Conservation (phyloP, 169 alveolate species). For the Plasmodium adleri region DNA sequence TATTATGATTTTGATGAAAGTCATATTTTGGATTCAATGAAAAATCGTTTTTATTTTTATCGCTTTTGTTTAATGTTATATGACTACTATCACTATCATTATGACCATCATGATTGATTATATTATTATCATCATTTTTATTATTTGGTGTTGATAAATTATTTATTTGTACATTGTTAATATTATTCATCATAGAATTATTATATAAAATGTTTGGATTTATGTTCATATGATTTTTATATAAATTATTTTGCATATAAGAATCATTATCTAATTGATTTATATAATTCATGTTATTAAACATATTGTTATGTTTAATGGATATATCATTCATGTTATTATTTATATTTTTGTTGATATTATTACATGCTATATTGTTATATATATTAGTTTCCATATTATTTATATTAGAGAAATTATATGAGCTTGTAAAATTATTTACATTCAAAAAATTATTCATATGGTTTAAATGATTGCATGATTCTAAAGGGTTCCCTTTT, state of each 20-base stretch:
- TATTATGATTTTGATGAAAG: neutral
- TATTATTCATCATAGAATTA: neutral
- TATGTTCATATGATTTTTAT: conserved; percentile 5
- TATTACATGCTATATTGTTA: neutral
- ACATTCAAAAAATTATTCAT: neutral
- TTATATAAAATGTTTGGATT: neutral
- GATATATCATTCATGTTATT: neutral
- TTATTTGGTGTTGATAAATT: neutral
- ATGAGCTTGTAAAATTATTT: neutral
- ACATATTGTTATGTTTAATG: neutral
- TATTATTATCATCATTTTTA: neutral
- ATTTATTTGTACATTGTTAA: neutral
- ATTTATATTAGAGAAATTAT: conserved; percentile 4
- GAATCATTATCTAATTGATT: neutral
- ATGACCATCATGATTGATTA: neutral
- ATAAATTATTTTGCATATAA: conserved; percentile 6
- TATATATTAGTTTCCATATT: neutral
- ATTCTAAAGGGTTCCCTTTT: no score
- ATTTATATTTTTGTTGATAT: neutral
- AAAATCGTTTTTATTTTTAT: neutral
- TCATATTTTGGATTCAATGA: neutral
- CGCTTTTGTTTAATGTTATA: no score
- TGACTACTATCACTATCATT: neutral
- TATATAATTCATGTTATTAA: conserved; percentile 1
- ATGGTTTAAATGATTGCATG: neutral